These are phyloP conservation scores for Yamadazyma atmosphaerica DNA, from an alignment of 1,139 yeast species.

Conservation along the genomic window DNA sequence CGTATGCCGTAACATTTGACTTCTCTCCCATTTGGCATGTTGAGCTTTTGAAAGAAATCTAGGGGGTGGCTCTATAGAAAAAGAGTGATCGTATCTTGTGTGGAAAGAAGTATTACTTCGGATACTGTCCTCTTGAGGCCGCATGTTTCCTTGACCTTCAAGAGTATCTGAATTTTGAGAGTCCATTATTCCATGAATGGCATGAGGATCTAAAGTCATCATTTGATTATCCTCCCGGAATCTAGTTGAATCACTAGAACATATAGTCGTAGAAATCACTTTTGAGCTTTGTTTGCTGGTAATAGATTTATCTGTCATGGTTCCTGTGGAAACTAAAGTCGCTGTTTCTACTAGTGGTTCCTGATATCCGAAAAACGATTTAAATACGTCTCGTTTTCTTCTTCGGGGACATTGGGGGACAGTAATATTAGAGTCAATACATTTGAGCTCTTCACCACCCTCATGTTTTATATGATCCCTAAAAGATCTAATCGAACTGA, in stretches of 20 bases:
- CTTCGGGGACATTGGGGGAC: not conserved
- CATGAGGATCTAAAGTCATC: constrained; percentile 3
- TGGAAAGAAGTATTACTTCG: constrained; percentile 4
- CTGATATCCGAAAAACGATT: not conserved
- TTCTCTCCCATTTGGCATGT: constrained; percentile 24
- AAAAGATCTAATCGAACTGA: not conserved
- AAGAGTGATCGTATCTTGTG: constrained; percentile 15
- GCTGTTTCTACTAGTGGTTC: not conserved
- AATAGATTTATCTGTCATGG: constrained; percentile 1
- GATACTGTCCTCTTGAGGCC: not conserved
- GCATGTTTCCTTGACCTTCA: not conserved
- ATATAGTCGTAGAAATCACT: not conserved
- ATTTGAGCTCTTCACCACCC: not conserved
- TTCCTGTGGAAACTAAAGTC: constrained; percentile 1
- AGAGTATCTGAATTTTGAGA: not conserved
- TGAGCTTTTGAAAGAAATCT: constrained; percentile 13
- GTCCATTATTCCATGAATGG: not conserved
- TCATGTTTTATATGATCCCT: not conserved
- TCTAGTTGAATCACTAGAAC: not conserved
- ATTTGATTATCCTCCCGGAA: not conserved
- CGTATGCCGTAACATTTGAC: constrained; percentile 21
- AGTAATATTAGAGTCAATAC: not conserved
- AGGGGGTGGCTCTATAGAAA: constrained; percentile 15
- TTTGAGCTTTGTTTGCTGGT: not conserved
- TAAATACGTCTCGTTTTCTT: constrained; percentile 2